A percentile compares a stretch with the other conserved stretches of the same genome.
Conservation (phyloP, 768 basidiomycete genomes). For the Serendipita indica region DNA sequence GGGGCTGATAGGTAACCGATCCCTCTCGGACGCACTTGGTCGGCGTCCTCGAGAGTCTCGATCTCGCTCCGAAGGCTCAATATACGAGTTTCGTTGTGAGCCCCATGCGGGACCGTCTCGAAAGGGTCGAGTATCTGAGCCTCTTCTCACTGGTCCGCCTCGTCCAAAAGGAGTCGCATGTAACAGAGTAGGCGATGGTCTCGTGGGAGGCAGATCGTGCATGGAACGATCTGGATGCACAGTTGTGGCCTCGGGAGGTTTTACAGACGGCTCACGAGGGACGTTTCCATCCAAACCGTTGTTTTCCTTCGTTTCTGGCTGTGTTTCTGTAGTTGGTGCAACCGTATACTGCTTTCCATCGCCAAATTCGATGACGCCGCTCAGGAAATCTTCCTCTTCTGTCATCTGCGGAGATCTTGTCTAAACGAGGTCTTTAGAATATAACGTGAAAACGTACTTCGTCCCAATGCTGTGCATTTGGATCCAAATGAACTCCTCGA, state of each 20-base stretch:
- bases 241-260: too few species aligned
- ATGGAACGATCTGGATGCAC: not conserved
- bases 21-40: slow-evolving; percentile 2
- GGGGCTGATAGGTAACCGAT: not conserved
- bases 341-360: slow-evolving; percentile 89
- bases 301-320: slow-evolving; percentile 24
- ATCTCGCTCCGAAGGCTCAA: not conserved
- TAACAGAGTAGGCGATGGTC: slow-evolving; percentile 56
- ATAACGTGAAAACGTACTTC: slow-evolving; percentile 40
- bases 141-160: not conserved
- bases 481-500: slow-evolving; percentile 82
- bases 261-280: not conserved
- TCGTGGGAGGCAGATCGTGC: slow-evolving; percentile 16
- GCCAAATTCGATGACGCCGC: slow-evolving; percentile 85
- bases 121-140: not conserved
- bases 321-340: slow-evolving; percentile 5
- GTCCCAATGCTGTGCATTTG: slow-evolving; percentile 95
- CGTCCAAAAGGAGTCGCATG: slow-evolving; percentile 42
- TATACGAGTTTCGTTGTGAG: not conserved
- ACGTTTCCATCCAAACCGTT: slow-evolving; percentile 3
- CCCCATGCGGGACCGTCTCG: slow-evolving; percentile 1
- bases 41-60: slow-evolving; percentile 14
- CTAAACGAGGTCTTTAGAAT: slow-evolving; percentile 12
- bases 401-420: slow-evolving; percentile 42
- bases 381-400: slow-evolving; percentile 83